Evolutionary conservation across 345 rosid species (phyloP).

Genomic region (Conringia planisiliqua): DNA sequence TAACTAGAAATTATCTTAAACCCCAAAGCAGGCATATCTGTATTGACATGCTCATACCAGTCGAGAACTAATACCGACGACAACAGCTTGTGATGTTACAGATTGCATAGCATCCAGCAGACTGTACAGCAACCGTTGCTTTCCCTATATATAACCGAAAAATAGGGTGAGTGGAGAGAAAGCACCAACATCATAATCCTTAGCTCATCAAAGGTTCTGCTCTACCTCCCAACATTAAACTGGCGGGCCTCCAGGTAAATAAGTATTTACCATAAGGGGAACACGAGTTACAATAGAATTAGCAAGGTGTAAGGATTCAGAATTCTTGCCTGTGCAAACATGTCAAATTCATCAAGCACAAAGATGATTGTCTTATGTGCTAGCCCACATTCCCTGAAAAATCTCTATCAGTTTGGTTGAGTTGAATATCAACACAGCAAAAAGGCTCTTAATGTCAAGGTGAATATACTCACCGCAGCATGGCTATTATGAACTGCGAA

Average conservation of each 20-base stretch:
- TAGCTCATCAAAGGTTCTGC: not conserved
- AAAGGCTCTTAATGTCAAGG: not conserved
- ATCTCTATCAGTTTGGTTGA: conserved; percentile 5
- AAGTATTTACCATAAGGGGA: not conserved
- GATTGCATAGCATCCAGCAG: conserved; percentile 95
- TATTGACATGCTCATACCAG: conserved; percentile 44
- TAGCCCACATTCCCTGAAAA: conserved; percentile 88
- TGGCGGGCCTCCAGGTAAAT: not conserved
- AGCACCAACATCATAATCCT: not conserved
- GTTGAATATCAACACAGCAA: not conserved
- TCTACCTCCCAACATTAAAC: not conserved
- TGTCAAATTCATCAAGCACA: conserved; percentile 86
- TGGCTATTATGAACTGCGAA: conserved; percentile 77
- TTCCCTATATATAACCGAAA: conserved; percentile 53
- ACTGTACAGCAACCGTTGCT: conserved; percentile 81
- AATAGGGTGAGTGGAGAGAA: conserved; percentile 18
- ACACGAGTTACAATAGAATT: not conserved
- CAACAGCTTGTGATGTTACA: conserved; percentile 86
- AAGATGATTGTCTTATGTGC: conserved; percentile 90
- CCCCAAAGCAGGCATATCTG: not conserved
- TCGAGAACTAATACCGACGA: conserved; percentile 77
- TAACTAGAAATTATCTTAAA: conserved; percentile 1
- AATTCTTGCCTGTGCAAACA: conserved; percentile 81
- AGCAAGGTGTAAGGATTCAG: not conserved
- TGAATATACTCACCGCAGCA: conserved; percentile 58